Base-by-base conservation (phyloP, 2,329 filamentous ascomycete genomes). In the Aspergillus terreus region DNA sequence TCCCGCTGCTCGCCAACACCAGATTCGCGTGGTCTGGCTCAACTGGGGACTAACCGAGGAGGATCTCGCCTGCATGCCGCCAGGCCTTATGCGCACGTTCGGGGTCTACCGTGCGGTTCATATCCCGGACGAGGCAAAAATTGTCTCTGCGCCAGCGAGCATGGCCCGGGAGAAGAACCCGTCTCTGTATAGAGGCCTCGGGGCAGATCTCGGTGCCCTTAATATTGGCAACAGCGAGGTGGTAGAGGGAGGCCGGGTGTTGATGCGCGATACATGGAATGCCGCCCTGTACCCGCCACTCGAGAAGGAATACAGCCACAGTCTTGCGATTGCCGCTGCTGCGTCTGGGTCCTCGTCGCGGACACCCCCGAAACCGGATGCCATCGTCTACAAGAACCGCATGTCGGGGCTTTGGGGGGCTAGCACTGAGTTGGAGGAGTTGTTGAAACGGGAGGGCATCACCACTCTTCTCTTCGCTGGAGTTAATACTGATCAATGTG, bases 401-500 rank as follows among this genome's bases (percentile, higher is more conserved):
- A 79, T 83, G 71, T 81, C 77, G 17, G 82, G 80, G 2, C 67
- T 85, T 45, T 84, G 80, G 78, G 71, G 70, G 21, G 59, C 65
- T 7, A 62, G 62, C 10, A 77, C 76, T 42, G 68, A 71, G 6
- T 67, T 80, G 43, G 73, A 72, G 49, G 64, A 66, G 36, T 74
- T 71, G 36, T 62, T 83, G 46, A 60, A 71, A 45, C 52, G 64
- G 38, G 56, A 71, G 44, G 69, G 70, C 0, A 75, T 74, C 51
- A 74, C 57, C 42, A 83, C 80, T 4, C 61, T 84, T 42, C 59
- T 85, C 17, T 83, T 84, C 55, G 68, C 78, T 1, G 82, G 82
- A 0, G 81, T 83, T 11, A 84, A 85, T 59, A 83, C 81, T 2
- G 81, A 85, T 65, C 81, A 83, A 61, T 84, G 82, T 60, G 81